Percentiles rank a stretch among this genome's conserved stretches.
phyloP scores from a whole-genome alignment of 2,329 filamentous ascomycete species.

The Dactylellina drechsleri region DNA sequence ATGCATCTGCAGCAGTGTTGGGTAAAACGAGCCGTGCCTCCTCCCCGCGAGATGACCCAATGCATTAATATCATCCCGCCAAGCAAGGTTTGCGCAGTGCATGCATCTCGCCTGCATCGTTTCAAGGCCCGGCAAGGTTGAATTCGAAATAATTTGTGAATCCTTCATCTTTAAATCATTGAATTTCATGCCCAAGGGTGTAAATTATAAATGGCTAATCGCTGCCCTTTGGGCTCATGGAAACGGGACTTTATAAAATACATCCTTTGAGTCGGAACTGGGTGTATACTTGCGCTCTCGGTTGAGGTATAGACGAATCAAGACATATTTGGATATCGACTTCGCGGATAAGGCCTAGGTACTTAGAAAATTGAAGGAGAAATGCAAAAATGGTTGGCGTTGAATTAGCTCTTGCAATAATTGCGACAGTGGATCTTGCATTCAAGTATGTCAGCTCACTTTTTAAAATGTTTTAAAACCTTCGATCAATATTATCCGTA shows the following conservation, averaged over 20 bases:
- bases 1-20: conserved; percentile 11
- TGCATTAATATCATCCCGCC: not conserved
- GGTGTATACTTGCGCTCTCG: not conserved
- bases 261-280: not conserved
- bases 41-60: conserved; percentile 1
- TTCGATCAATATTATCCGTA: not conserved
- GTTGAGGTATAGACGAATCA: too few relatives aligned
- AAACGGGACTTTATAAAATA: not conserved
- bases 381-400: conserved; percentile 18
- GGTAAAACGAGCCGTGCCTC: not conserved
- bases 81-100: conserved; percentile 15
- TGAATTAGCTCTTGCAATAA: conserved; percentile 49
- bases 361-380: not conserved
- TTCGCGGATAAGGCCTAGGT: too few relatives aligned
- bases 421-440: conserved; percentile 54
- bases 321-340: too few relatives aligned
- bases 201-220: conserved; percentile 4
- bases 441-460: conserved; percentile 41
- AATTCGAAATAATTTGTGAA: not conserved
- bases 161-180: not conserved
- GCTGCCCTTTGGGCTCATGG: not conserved
- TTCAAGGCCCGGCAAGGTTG: conserved; percentile 6
- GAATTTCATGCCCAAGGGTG: not conserved
- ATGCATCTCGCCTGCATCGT: conserved; percentile 11
- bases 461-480: not conserved